These are phyloP conservation scores for Tetracladium maxilliforme DNA, from an alignment of 2,329 filamentous ascomycete genomes.

Conservation along the genomic window DNA sequence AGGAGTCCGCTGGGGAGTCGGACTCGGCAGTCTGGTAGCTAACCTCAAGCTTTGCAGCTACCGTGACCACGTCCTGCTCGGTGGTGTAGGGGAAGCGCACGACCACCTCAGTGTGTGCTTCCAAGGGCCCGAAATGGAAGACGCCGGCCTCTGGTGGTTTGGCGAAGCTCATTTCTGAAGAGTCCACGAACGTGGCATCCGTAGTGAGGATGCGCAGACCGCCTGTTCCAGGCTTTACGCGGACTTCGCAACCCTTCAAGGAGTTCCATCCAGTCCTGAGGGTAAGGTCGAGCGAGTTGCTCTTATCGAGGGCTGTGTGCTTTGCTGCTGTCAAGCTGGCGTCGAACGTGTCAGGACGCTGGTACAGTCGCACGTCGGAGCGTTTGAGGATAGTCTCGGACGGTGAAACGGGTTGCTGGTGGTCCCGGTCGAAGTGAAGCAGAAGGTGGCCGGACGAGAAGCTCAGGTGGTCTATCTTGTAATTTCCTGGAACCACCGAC, in stretches of 20 bases:
- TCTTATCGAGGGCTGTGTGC: slow-evolving; percentile 64
- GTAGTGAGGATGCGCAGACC: slow-evolving; percentile 48
- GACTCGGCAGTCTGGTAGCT: slow-evolving; percentile 55
- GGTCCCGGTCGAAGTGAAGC: slow-evolving; percentile 49
- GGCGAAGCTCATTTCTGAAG: slow-evolving; percentile 26
- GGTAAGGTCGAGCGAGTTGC: slow-evolving; percentile 62
- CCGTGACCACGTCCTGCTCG: slow-evolving; percentile 57
- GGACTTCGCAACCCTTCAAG: slow-evolving; percentile 40
- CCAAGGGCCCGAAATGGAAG: slow-evolving; percentile 33
- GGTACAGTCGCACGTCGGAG: slow-evolving; percentile 58
- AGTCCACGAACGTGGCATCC: slow-evolving; percentile 35
- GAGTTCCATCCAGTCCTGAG: slow-evolving; percentile 64
- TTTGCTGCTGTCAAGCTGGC: slow-evolving; percentile 51
- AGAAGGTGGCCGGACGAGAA: slow-evolving; percentile 48
- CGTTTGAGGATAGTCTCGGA: slow-evolving; percentile 37
- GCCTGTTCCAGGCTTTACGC: slow-evolving; percentile 48
- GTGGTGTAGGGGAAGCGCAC: slow-evolving; percentile 70
- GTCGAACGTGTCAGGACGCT: slow-evolving; percentile 52
- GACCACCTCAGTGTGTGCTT: slow-evolving; percentile 28
- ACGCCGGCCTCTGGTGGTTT: slow-evolving; percentile 37
- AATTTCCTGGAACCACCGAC: slow-evolving; percentile 57
- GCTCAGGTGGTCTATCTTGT: slow-evolving; percentile 58
- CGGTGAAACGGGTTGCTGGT: slow-evolving; percentile 28
- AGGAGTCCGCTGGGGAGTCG: too few relatives aligned
- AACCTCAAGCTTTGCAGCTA: slow-evolving; percentile 64